Base-by-base conservation (phyloP, 164 flowering plant species). In the Malania oleifera region DNA sequence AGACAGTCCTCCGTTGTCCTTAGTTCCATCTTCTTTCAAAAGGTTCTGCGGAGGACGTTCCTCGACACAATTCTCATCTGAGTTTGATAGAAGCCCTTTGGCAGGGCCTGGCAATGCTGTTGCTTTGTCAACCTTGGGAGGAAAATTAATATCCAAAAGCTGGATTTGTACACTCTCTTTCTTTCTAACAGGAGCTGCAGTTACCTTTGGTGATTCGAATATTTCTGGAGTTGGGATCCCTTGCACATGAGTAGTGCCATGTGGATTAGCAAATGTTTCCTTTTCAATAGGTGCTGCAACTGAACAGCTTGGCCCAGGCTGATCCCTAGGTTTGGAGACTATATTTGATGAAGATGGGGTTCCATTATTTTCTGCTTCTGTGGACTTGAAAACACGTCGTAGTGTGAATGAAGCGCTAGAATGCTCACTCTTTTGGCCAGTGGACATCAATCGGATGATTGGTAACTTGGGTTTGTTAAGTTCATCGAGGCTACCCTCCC, bases 401-500 rank as follows among this genome's bases (percentile, higher is more conserved):
- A 73, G 68, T 22, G 97, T 74, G 75, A 92, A 92, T 8, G 98
- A 92, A 52, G 91, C 81, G 62, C 84, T 82, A 18, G 95, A 87
- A 72, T 80, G 84, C 48, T 92, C 98, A 65, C 93, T 87, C 73
- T 74, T 92, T 68, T 79, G 96, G 41, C 91, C 91, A 10, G 89
- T 52, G 24, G 98, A 92, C 87, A 85, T 84, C 72, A 92, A 73
- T 57, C 97, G 74, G 15, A 86, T 83, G 35, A 92, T 60, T 9
- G 96, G 98, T 46, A 89, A 44, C 61, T 80, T 92, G 15, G 99
- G 97, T 62, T 88, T 93, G 78, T 70, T 87, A 59, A 81, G 86
- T 38, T 93, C 98, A 67, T 92, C 97, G 43, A 90, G 85, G 68
- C 79, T 88, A 29, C 96, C 99, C 59, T 90, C 99, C 99, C 99